Evolutionary conservation across 148 eudicot species (phyloP), one percentile per base, ranked within the genome.

Genomic region (Heliamphora exappendiculata): DNA sequence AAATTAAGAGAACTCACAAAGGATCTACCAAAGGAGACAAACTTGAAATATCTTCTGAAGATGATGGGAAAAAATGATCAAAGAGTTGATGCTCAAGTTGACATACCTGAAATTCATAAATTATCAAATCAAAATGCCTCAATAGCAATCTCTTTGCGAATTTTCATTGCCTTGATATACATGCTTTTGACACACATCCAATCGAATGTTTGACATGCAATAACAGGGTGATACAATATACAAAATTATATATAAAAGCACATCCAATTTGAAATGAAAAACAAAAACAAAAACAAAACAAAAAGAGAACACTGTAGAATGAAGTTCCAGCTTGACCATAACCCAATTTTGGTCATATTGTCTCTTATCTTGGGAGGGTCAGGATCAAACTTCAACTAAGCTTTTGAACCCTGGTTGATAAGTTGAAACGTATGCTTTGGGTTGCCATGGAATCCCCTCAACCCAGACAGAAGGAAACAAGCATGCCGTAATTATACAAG

Each of bases 41-140:
- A 83, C 97, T 95, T 71, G 93, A 86, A 73, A 89, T 86, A 84
- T 95, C 97, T 81, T 90, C 88, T 20, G 97, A 90, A 55, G 99
- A 91, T n/a, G 94, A 88, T 53, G 99, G 93, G 84, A 95, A 95
- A 83, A 95, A 95, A 81, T 95, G 97, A 82, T 89, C 85, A 81
- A 95, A 95, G 31, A 95, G 97, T 84, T 95, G 99, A 84, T 95
- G 91, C 86, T 95, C 99, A 31, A 89, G 96, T 81, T 91, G 97
- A 82, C 89, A 95, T 24, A 93, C 94, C 99, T 95, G 94, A 85
- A 89, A 82, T 50, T 45, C 26, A 44, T 67, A 37, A 29, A 37
- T 12, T 70, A 71, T 26, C 22, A 29, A 58, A 66, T 64, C 75
- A 73, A 78, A 67, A 34, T 74, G 54, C 11, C 31, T 29, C 36